Evolutionary conservation across 108 stramenopile genomes (phyloP).

Genomic region (Nitzschia putrida): DNA sequence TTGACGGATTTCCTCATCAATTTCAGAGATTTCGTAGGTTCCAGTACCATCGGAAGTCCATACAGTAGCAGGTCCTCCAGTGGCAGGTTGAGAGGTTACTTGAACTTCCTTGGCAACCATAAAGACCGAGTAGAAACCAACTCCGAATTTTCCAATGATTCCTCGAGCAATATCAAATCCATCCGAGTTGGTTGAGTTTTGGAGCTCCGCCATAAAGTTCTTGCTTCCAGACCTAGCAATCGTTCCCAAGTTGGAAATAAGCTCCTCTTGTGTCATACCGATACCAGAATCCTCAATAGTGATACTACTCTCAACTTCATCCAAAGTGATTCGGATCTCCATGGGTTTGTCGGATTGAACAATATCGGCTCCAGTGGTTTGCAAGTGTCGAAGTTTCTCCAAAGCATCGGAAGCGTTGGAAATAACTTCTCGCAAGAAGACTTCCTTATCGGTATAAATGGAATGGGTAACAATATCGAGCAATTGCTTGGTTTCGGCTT

Average conservation of each 20-base stretch:
- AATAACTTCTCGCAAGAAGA: conserved; percentile 97
- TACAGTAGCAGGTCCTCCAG: conserved; percentile 24
- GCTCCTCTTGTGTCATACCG: conserved; percentile 91
- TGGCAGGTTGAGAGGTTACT: conserved; percentile 55
- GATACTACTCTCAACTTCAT: conserved; percentile 82
- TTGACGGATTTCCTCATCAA: conserved; percentile 64
- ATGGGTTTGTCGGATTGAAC: conserved; percentile 59
- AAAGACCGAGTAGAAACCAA: conserved; percentile 97
- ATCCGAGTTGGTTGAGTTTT: conserved; percentile 40
- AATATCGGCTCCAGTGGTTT: conserved; percentile 43
- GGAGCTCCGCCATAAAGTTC: conserved; percentile 81
- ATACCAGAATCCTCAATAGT: conserved; percentile 96
- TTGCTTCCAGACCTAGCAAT: conserved; percentile 95
- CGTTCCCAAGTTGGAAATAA: conserved; percentile 92
- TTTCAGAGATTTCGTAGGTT: conserved; percentile 71
- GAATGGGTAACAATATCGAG: conserved; percentile 95
- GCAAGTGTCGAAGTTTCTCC: conserved; percentile 94
- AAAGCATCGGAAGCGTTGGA: conserved; percentile 96
- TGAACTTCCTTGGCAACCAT: conserved; percentile 93
- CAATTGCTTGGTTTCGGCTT: conserved; percentile 91
- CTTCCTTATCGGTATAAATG: conserved; percentile 97
- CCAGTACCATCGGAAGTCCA: conserved; percentile 92
- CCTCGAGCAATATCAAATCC: conserved; percentile 52
- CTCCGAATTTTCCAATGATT: conserved; percentile 98
- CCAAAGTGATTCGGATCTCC: conserved; percentile 84